Evolutionary conservation across 257 asterid species (phyloP), one percentile per base, ranked within the genome.

Genomic region (Solanum pinnatisectum): DNA sequence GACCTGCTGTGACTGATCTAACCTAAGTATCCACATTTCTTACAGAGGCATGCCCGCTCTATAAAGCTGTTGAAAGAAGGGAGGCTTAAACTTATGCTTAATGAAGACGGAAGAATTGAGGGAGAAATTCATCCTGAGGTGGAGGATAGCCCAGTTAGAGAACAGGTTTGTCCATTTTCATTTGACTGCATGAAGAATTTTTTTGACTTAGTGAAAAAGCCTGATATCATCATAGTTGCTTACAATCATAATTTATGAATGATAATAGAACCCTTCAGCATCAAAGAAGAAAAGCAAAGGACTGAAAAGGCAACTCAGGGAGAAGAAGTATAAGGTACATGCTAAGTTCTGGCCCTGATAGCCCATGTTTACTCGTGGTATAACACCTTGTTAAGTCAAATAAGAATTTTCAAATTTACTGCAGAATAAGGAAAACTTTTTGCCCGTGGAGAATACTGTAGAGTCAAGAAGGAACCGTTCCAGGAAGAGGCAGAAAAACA

Each of bases 31-130:
- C 81, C 73, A 72, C 16, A 90, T 84, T 92, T 39, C 63, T 87
- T 44, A 90, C 91, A 96, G 99, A 93, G 94, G 89, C 99, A 96
- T 90, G 94, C 97, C 68, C 98, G 99, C 84, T 96, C 99, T 33
- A 95, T 88, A 87, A 96, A 96, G 87, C 84, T 95, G 91, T 93
- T 88, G 79, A 91, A 56, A 88, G 99, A 96, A 90, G 99, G 99
- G 85, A 95, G 98, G 91, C 98, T 96, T 77, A 96, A 95, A 93
- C 91, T 93, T 90, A 93, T 94, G 94, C 96, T 96, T 32, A 89
- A 92, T 79, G 93, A 91, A 10, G 86, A 90, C 83, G 98, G 96
- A 78, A 86, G 90, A 90, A 56, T 92, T 56, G 96, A 95, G 83
- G 96, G 92, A 23, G 98, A 95, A 88, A 83, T 74, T 60, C 46